Conservation (phyloP, 2,329 filamentous ascomycete species). For the Botrytis fragariae region DNA sequence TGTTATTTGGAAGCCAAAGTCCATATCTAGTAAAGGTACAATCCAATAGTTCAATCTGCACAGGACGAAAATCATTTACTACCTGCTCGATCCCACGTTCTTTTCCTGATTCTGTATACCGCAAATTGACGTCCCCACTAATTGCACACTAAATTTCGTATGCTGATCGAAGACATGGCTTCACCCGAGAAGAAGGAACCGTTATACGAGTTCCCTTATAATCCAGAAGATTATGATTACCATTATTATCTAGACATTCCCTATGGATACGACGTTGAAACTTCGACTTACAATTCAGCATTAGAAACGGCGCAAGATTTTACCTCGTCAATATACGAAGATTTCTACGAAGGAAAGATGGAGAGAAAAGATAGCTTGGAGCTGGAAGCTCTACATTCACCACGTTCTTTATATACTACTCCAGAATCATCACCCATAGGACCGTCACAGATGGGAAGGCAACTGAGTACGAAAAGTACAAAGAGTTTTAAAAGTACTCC, state of each 20-base stretch:
- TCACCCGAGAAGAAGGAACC: background rate
- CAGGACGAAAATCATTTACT: conserved; percentile 4
- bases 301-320: background rate
- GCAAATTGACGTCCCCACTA: conserved; percentile 2
- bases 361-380: background rate
- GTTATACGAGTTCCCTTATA: conserved; percentile 8
- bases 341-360: background rate
- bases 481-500: background rate
- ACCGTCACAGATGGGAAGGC: background rate
- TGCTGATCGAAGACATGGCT: conserved; percentile 3
- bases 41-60: conserved; percentile 7
- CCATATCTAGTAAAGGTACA: conserved; percentile 5
- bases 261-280: conserved; percentile 5
- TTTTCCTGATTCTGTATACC: conserved; percentile 8
- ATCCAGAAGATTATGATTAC: conserved; percentile 9
- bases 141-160: conserved; percentile 1
- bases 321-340: background rate
- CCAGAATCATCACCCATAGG: background rate
- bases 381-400: background rate
- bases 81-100: background rate
- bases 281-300: conserved; percentile 14
- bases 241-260: conserved; percentile 14
- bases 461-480: conserved; percentile 3
- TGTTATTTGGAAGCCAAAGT: background rate
- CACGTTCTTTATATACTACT: background rate